Conservation (phyloP, 805 yeast species). For the Metschnikowia aberdeeniae region DNA sequence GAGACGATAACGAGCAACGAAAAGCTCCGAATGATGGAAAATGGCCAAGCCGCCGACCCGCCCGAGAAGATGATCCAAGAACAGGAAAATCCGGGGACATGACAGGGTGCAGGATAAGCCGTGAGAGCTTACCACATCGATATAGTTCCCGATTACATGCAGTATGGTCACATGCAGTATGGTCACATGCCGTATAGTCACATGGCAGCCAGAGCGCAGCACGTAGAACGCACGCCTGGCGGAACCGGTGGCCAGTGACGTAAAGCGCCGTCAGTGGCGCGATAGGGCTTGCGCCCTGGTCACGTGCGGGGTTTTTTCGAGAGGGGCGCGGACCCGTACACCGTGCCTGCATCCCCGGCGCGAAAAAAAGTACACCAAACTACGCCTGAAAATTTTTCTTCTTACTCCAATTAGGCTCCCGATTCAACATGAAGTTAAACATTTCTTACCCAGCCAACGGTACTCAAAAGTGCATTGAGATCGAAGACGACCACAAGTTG, state of each 20-base stretch:
- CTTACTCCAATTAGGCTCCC: slow-evolving; percentile 27
- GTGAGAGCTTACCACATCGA: no score
- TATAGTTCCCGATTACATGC: no score
- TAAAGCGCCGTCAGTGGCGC: no score
- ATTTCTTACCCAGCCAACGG: slow-evolving; percentile 99
- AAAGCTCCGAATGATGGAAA: background rate
- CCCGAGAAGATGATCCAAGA: no score
- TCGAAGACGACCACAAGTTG: slow-evolving; percentile 98
- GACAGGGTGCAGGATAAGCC: background rate
- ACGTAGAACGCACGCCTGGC: no score
- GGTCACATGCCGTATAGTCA: no score
- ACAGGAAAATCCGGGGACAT: background rate
- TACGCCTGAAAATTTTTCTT: slow-evolving; percentile 21
- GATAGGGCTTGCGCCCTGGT: slow-evolving; percentile 16
- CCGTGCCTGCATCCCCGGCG: slow-evolving; percentile 9
- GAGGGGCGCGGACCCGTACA: slow-evolving; percentile 1
- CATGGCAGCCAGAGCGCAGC: no score
- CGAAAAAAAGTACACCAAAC: slow-evolving; percentile 13
- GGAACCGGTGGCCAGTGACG: no score
- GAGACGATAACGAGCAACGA: background rate
- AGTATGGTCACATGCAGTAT: no score
- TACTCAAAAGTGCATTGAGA: slow-evolving; percentile 96
- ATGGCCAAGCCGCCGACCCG: no score
- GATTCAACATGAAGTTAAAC: slow-evolving; percentile 70
- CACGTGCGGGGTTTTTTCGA: slow-evolving; percentile 9